Conservation (phyloP, 2,329 filamentous ascomycete genomes). For the Rhynchosporium graminicola region DNA sequence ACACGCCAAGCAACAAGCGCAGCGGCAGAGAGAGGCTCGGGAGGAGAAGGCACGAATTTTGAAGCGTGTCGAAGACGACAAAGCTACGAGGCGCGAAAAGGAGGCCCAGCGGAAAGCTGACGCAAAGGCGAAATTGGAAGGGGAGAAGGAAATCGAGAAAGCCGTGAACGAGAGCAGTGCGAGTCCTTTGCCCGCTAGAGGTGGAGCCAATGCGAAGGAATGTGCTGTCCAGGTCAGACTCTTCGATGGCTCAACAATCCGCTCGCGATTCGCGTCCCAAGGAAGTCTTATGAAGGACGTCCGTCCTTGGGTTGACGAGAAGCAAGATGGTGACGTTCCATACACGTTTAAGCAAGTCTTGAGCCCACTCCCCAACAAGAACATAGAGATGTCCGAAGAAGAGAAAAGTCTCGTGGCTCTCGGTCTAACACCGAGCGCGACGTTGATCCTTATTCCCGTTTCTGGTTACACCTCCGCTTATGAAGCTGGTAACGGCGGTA, state of each 20-base stretch:
- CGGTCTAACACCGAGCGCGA: slow-evolving; percentile 76
- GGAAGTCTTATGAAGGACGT: slow-evolving; percentile 66
- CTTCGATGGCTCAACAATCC: slow-evolving; percentile 80
- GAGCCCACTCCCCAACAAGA: slow-evolving; percentile 73
- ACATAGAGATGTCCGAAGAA: slow-evolving; percentile 76
- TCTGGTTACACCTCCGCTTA: slow-evolving; percentile 62
- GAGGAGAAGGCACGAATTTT: slow-evolving; percentile 72
- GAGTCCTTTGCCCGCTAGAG: slow-evolving; percentile 21
- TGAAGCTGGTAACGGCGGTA: slow-evolving; percentile 37
- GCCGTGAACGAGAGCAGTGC: slow-evolving; percentile 22
- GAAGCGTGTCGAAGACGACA: slow-evolving; percentile 75
- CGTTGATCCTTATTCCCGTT: slow-evolving; percentile 77
- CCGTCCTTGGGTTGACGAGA: slow-evolving; percentile 73
- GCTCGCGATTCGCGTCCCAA: slow-evolving; percentile 66
- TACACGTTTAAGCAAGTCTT: slow-evolving; percentile 86
- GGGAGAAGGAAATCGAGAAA: slow-evolving; percentile 23
- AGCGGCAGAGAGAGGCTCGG: slow-evolving; percentile 63
- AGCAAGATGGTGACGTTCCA: slow-evolving; percentile 60
- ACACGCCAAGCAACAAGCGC: slow-evolving; percentile 57
- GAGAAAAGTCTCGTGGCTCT: slow-evolving; percentile 65
- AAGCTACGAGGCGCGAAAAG: slow-evolving; percentile 62
- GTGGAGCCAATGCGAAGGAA: slow-evolving; percentile 31
- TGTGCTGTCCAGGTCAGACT: slow-evolving; percentile 77
- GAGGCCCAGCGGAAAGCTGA: slow-evolving; percentile 53
- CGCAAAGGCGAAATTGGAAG: slow-evolving; percentile 34